Base-by-base conservation (phyloP, 352 stramenopile genomes). In the Phytopythium delawarense region DNA sequence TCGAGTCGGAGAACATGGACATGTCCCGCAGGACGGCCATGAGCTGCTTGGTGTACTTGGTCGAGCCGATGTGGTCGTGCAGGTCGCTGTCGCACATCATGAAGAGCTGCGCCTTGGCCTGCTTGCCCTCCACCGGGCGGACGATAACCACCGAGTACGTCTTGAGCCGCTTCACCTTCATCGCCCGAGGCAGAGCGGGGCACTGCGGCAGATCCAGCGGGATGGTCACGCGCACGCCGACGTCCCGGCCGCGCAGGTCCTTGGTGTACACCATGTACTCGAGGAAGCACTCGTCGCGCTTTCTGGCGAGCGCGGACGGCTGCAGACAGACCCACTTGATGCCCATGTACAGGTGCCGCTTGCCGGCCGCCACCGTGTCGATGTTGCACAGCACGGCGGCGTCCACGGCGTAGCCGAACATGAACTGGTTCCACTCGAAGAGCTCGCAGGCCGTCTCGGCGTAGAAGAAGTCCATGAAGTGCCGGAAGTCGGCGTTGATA, bases 241-340 rank as follows among this genome's bases (percentile, higher is more conserved):
- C 71, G 28, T 88, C 78, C 44, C 81, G 82, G 11, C 72, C 78
- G 21, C 76, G 71, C 4, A 71, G 52, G 55, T 94, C 86, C 21
- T 74, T 81, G 56, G 53, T 80, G 63, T 79, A 81, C 46, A 71
- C 73, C 57, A 91, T 75, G 68, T 90, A 92, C 59, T 94, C 86
- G 44, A 94, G 63, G 59, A 84, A 91, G 57, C 78, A 87, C 55
- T 88, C 76, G 70, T 94, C 81, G 28, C 81, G 73, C 67, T 90
- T 91, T 39, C 74, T 74, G 13, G 72, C 75, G 57, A 92, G 72
- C 57, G 79, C 37, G 23, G 79, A 83, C 23, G 78, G 74, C 49
- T 81, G 76, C 52, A 91, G 66, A 34, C 80, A 89, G 40, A 75
- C 70, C 86, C 86, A 94, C 65, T 93, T 94, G 59, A 94, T 84